phyloP scores from a whole-genome alignment of 768 basidiomycete genomes.

The Cantharellus anzutake region DNA sequence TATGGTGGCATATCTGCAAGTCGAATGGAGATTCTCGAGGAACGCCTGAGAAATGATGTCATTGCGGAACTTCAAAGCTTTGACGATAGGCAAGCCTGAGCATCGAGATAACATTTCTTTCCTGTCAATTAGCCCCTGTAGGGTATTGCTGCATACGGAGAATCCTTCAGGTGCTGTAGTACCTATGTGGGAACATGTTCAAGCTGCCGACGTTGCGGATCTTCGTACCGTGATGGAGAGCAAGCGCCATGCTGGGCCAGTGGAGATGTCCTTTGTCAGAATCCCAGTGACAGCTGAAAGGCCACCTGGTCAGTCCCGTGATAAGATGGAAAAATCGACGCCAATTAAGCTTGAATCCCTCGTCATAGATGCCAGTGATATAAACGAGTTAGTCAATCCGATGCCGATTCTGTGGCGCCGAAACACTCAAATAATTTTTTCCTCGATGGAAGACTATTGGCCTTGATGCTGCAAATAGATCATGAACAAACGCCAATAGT shows the following conservation, averaged over 20 bases:
- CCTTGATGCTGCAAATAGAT: slow-evolving; percentile 50
- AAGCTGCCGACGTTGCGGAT: slow-evolving; percentile 48
- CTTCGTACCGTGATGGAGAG: slow-evolving; percentile 77
- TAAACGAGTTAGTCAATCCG: slow-evolving; percentile 11
- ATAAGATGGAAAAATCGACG: not conserved
- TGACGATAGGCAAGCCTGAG: slow-evolving; percentile 45
- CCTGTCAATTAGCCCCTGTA: slow-evolving; percentile 16
- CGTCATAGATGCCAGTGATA: slow-evolving; percentile 16
- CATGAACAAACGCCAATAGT: slow-evolving; percentile 63
- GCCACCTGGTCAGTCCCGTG: slow-evolving; percentile 11
- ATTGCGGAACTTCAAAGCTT: slow-evolving; percentile 64
- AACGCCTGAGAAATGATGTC: slow-evolving; percentile 76
- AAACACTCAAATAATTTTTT: not conserved
- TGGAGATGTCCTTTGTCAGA: slow-evolving; percentile 58
- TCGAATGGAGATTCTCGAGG: slow-evolving; percentile 78
- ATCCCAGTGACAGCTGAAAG: slow-evolving; percentile 87
- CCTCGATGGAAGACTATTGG: slow-evolving; percentile 32
- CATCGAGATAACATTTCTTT: not conserved
- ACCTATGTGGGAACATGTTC: slow-evolving; percentile 88
- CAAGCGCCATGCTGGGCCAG: slow-evolving; percentile 21
- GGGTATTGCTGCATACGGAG: slow-evolving; percentile 80
- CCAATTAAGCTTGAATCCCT: not conserved
- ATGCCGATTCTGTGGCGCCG: not conserved
- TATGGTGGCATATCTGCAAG: slow-evolving; percentile 89
- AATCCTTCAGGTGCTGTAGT: slow-evolving; percentile 70